Base-by-base conservation (phyloP, 2,329 filamentous ascomycete genomes). In the Periconia sp. region DNA sequence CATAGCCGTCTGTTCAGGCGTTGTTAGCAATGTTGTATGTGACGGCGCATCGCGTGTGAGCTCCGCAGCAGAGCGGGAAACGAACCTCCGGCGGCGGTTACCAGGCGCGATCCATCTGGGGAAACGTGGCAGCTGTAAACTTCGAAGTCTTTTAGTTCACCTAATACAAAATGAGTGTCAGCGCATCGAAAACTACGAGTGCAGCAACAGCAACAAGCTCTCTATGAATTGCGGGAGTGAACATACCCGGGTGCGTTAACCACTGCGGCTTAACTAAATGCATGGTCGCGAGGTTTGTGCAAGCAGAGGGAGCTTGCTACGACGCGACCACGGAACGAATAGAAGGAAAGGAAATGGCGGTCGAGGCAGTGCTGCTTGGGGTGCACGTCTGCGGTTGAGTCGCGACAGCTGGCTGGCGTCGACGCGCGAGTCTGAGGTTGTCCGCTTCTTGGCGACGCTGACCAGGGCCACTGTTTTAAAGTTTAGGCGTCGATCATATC, bases 41-140 rank as follows among this genome's bases (percentile, higher is more conserved):
- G 33, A 40, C 28, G 43, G 50, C 53, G 57, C 56, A 56, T 60
- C 26, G 51, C 44, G 44, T 40, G 45, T 31, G 43, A 44, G 48
- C 48, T 52, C 41, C 48, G 42, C 41, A 40, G 17, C 36, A 10
- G 32, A n/a, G 23, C 33, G 50, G 45, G 36, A 24, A 30, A 65
- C 84, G 70, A 76, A 91, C 87, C 88, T 81, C 94, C 92, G 61
- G 92, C 94, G 50, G 92, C 94, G 15, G 94, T 97, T 35, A 92
- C 94, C 43, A 99, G 81, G 54, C 94, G 85, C 65, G 85, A 87
- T 56, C 92, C 94, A 74, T 99, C 94, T 11, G 94, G 89, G 19
- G 94, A 99, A 54, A 99, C 85, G 78, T 97, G 89, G 71, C 92
- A 97, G 75, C 90, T 96, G 77, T 97, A 99, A 56, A 97, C 92